Evolutionary conservation across 73 alveolate species (phyloP).

Genomic region (Halteria grandinella): DNA sequence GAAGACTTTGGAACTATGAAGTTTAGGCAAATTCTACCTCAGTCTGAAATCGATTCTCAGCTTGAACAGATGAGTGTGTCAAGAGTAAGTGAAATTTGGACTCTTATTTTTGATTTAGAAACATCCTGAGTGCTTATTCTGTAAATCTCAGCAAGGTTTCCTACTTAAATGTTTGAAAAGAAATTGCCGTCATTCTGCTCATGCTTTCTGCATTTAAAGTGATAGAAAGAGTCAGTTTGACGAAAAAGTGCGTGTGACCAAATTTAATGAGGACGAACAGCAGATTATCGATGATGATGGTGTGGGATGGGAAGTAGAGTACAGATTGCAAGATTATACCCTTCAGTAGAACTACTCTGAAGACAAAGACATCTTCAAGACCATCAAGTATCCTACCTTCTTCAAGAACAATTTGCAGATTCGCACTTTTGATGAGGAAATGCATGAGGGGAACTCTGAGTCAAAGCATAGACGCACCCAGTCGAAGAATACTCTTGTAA

Average conservation of each 20-base stretch:
- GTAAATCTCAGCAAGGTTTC: conserved; percentile 7
- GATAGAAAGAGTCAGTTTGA: background rate
- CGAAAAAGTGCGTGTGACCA: background rate
- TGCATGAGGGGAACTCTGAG: background rate
- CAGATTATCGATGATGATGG: too few species aligned
- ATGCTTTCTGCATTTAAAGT: conserved; percentile 8
- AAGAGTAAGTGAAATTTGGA: background rate
- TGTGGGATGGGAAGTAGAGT: conserved; percentile 28
- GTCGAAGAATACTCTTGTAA: background rate
- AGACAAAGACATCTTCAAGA: background rate
- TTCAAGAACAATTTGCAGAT: background rate
- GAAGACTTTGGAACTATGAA: background rate
- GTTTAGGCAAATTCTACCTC: background rate
- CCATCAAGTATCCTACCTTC: background rate
- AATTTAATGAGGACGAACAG: background rate
- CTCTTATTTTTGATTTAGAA: background rate
- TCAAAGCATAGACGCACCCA: background rate
- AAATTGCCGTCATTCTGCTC: background rate
- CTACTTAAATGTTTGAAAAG: conserved; percentile 5
- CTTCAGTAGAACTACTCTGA: background rate
- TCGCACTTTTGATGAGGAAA: background rate
- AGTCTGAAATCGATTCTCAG: background rate
- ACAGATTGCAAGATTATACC: conserved; percentile 14
- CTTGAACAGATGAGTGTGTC: background rate
- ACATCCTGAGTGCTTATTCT: background rate